Percentiles rank a stretch among this genome's conserved stretches.
Conservation (phyloP, 192 early-diverging fungal species). For the Helicostylum pulchrum region DNA sequence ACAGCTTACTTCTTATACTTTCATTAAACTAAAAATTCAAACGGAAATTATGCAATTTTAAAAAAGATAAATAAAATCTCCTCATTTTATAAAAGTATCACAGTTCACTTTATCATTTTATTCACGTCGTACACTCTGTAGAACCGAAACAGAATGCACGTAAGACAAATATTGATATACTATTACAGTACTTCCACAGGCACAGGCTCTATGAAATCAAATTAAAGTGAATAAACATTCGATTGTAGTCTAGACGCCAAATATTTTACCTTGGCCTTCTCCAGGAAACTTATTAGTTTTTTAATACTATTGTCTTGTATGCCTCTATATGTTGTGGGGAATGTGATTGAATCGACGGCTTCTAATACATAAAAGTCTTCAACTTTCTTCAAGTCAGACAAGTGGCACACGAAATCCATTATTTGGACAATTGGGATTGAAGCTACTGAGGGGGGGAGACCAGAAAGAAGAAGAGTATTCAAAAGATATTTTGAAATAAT, state of each 20-base stretch:
- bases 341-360: conserved; percentile 1
- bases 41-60: too few relatives aligned
- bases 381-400: conserved; percentile 3
- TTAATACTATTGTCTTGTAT: not conserved
- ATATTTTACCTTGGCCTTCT: conserved; percentile 12
- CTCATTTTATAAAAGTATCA: too few relatives aligned
- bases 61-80: too few relatives aligned
- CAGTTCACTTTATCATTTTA: too few relatives aligned
- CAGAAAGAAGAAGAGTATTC: conserved; percentile 15
- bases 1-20: too few relatives aligned
- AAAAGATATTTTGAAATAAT: conserved; percentile 15
- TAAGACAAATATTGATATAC: too few relatives aligned
- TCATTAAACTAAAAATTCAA: too few relatives aligned
- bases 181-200: too few relatives aligned
- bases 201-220: conserved; percentile 15
- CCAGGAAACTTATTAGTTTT: conserved; percentile 1
- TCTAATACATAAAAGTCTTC: conserved; percentile 16
- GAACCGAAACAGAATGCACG: too few relatives aligned
- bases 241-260: conserved; percentile 3
- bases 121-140: too few relatives aligned
- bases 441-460: not conserved
- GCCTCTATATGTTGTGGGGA: not conserved
- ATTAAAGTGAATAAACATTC: conserved; percentile 14
- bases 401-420: conserved; percentile 3
- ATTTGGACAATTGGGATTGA: conserved; percentile 4